Percentiles rank a stretch among this genome's conserved stretches.
These are phyloP conservation scores for Canavalia ensiformis DNA, from an alignment of 306 rosid species.

Conservation along the genomic window DNA sequence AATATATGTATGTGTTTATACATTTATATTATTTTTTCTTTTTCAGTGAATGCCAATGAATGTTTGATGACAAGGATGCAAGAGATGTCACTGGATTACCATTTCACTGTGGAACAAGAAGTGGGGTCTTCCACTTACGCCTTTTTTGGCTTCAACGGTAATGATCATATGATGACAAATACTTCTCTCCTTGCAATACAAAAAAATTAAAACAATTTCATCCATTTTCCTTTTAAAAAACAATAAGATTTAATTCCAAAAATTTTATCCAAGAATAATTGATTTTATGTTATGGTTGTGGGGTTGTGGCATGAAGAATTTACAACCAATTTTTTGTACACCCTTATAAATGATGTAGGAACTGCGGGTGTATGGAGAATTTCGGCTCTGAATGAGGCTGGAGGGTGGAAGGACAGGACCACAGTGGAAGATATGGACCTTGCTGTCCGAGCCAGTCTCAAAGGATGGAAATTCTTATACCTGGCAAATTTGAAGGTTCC, in stretches of 20 bases:
- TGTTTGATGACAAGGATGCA: conserved; percentile 90
- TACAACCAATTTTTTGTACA: neutral
- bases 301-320: neutral
- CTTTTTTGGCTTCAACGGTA: conserved; percentile 90
- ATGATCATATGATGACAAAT: neutral
- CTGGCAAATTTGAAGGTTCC: conserved; percentile 67
- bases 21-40: neutral
- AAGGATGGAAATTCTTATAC: conserved; percentile 92
- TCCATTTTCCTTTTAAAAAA: neutral
- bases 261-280: neutral
- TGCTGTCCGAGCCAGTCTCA: conserved; percentile 92
- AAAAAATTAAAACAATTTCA: neutral
- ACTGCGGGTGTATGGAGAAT: conserved; percentile 98
- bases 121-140: conserved; percentile 88
- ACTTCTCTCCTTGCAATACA: neutral
- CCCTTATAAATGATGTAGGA: conserved; percentile 55
- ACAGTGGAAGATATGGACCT: conserved; percentile 78
- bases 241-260: too few species aligned
- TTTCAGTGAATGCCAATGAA: conserved; percentile 80
- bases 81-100: conserved; percentile 51
- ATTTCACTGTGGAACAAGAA: conserved; percentile 73
- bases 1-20: neutral
- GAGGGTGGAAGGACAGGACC: conserved; percentile 94
- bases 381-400: conserved; percentile 82
- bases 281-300: conserved; percentile 19